A percentile compares a stretch with the other conserved stretches of the same genome.
These are phyloP conservation scores for Ephemerocybe angulata DNA, from an alignment of 768 basidiomycete genomes.

Conservation along the genomic window DNA sequence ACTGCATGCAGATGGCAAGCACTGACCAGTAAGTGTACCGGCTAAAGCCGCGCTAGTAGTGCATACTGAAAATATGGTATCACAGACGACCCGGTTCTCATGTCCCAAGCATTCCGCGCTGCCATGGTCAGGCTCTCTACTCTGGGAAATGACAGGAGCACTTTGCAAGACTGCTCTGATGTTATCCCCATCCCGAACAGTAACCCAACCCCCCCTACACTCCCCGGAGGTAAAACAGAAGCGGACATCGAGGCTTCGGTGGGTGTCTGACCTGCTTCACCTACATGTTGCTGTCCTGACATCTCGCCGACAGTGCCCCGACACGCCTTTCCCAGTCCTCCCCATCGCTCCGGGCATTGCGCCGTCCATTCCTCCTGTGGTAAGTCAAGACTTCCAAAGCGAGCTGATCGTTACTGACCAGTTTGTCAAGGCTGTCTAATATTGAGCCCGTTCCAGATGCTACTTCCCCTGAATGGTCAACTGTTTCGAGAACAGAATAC, in stretches of 20 bases:
- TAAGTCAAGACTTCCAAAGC: no score
- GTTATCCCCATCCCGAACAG: conserved; percentile 36
- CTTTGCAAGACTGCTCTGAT: conserved; percentile 42
- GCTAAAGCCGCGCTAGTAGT: no score
- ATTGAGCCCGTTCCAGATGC: no score
- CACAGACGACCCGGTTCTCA: conserved; percentile 32
- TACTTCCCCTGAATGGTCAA: no score
- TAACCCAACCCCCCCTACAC: not conserved
- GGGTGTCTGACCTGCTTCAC: not conserved
- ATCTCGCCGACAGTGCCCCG: not conserved
- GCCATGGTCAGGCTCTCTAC: conserved; percentile 43
- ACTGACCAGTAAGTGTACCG: no score
- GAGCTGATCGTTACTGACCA: no score
- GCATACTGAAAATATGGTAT: no score
- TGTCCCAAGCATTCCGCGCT: conserved; percentile 33
- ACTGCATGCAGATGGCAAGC: conserved; percentile 49
- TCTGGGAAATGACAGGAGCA: conserved; percentile 36
- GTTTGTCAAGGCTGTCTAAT: no score
- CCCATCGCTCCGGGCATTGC: conserved; percentile 1
- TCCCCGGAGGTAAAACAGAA: conserved; percentile 2
- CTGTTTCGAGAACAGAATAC: no score
- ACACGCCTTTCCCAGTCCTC: not conserved
- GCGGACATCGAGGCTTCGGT: conserved; percentile 8
- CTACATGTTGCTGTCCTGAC: no score
- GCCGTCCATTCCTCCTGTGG: not conserved